phyloP scores from a whole-genome alignment of 345 rosid genomes.

The Acer campestre region DNA sequence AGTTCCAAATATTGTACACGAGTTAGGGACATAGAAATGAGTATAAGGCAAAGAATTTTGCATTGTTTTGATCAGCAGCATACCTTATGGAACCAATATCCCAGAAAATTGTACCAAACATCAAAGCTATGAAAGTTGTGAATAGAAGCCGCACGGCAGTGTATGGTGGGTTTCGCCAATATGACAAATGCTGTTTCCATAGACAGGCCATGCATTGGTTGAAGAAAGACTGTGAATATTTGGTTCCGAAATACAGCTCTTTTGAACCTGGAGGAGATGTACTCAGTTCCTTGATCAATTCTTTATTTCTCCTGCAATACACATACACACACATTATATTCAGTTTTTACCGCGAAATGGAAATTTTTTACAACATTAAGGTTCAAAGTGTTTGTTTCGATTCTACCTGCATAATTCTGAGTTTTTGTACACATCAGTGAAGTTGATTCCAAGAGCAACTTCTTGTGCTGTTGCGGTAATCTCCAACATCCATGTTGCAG shows the following conservation, averaged over 20 bases:
- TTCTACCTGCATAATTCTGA: constrained; percentile 51
- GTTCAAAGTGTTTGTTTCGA: not conserved
- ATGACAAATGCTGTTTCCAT: constrained; percentile 71
- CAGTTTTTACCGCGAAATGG: not conserved
- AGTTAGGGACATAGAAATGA: not conserved
- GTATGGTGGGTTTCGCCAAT: constrained; percentile 61
- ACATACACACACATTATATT: not conserved
- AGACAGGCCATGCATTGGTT: constrained; percentile 61
- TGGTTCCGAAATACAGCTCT: constrained; percentile 50
- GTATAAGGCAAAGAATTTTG: not conserved
- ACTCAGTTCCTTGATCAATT: constrained; percentile 52
- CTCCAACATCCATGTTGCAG: constrained; percentile 83
- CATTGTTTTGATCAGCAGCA: not conserved
- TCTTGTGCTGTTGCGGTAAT: constrained; percentile 56
- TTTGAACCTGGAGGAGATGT: constrained; percentile 40
- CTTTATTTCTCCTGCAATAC: constrained; percentile 59
- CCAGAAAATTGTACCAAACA: constrained; percentile 81
- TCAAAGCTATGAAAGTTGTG: constrained; percentile 56
- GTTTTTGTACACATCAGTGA: constrained; percentile 46
- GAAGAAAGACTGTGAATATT: constrained; percentile 46
- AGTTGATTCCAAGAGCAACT: constrained; percentile 43
- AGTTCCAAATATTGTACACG: not conserved
- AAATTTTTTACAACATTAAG: not conserved
- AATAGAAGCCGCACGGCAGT: constrained; percentile 50
- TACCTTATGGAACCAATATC: constrained; percentile 59